Conservation (phyloP, 495 filamentous ascomycete species). For the Penicillium salamii region DNA sequence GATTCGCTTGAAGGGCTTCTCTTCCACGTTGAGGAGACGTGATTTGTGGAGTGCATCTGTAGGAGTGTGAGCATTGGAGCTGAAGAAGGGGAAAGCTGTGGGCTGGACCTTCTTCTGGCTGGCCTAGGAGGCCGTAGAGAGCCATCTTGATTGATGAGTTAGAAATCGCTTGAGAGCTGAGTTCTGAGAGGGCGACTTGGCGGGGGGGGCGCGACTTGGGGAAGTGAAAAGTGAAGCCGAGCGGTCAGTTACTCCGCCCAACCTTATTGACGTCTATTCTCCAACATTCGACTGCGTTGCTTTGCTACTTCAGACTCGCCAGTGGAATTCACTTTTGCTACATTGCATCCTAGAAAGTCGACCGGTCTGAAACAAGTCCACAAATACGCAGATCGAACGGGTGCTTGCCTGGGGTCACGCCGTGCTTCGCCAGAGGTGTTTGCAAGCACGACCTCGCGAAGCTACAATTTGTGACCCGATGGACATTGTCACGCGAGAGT, state of each 20-base stretch:
- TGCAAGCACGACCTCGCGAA: constrained; percentile 10
- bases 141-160: constrained; percentile 30
- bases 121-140: constrained; percentile 47
- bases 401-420: constrained; percentile 11
- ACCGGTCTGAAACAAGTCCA: not conserved
- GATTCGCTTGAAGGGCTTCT: constrained; percentile 88
- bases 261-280: constrained; percentile 3
- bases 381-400: not conserved
- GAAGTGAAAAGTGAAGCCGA: constrained; percentile 21
- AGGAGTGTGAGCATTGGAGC: constrained; percentile 17
- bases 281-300: constrained; percentile 3
- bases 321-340: not conserved
- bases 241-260: constrained; percentile 18
- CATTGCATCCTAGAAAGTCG: not conserved
- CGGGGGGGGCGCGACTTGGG: constrained; percentile 5
- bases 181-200: not conserved
- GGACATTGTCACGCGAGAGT: constrained; percentile 16
- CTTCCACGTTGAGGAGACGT: constrained; percentile 87
- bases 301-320: not conserved
- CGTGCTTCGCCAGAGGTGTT: constrained; percentile 12
- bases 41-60: constrained; percentile 83
- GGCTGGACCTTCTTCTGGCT: constrained; percentile 50
- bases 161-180: not conserved
- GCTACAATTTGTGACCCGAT: constrained; percentile 14
- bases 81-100: constrained; percentile 1